Percentiles rank a stretch among this genome's conserved stretches.
Evolutionary conservation across 2,329 filamentous ascomycete species (phyloP).

Genomic region (Pleurostoma richardsiae): DNA sequence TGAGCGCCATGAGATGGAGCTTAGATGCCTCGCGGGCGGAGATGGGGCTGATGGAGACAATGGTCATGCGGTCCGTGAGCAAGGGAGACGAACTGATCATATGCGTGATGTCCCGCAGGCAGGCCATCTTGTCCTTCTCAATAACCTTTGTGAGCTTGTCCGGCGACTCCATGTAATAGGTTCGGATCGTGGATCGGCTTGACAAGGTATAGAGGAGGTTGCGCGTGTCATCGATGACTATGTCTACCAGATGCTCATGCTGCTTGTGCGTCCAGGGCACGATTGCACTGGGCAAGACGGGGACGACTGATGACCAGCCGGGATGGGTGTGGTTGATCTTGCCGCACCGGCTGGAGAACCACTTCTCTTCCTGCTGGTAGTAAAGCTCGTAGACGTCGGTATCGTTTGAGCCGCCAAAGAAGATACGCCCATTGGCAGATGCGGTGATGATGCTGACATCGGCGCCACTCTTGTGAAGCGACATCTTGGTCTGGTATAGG

Average conservation of each 20-base stretch:
- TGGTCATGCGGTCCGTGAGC: constrained; percentile 62
- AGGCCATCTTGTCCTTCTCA: constrained; percentile 58
- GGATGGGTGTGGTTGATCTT: constrained; percentile 84
- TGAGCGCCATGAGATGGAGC: constrained; percentile 85
- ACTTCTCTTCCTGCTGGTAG: constrained; percentile 95
- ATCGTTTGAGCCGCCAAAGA: constrained; percentile 76
- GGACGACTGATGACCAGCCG: constrained; percentile 63
- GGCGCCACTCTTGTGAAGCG: constrained; percentile 68
- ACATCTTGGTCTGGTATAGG: constrained; percentile 87
- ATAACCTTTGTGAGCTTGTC: constrained; percentile 59
- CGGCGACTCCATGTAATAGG: constrained; percentile 75
- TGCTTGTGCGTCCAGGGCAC: constrained; percentile 44
- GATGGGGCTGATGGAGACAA: constrained; percentile 84
- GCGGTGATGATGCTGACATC: constrained; percentile 75
- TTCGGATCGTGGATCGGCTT: constrained; percentile 79
- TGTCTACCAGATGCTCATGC: constrained; percentile 66
- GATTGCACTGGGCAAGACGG: constrained; percentile 35
- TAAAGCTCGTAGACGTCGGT: constrained; percentile 91
- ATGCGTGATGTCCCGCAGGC: constrained; percentile 72
- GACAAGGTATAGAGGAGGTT: constrained; percentile 90
- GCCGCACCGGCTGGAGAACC: constrained; percentile 85
- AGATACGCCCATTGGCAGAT: constrained; percentile 83
- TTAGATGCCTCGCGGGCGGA: constrained; percentile 73
- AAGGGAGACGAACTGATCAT: constrained; percentile 72
- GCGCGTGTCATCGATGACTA: constrained; percentile 83